These are phyloP conservation scores for Chalciporus pseudorubinellus DNA, from an alignment of 768 basidiomycete species.

Conservation along the genomic window DNA sequence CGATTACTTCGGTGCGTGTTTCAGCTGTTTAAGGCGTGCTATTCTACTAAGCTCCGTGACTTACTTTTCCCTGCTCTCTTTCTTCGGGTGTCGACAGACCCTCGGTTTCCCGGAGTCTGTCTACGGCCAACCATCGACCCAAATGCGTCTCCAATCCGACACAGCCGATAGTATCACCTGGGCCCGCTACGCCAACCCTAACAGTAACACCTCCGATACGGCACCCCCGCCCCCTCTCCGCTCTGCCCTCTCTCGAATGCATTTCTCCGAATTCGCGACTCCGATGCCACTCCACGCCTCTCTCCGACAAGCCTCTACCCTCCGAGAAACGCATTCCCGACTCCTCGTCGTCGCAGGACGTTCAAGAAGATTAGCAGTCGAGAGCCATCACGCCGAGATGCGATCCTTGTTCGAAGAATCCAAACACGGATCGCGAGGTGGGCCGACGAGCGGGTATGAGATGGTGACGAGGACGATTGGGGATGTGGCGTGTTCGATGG, in stretches of 20 bases:
- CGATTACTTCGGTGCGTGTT: no score
- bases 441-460: constrained; percentile 11
- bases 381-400: constrained; percentile 72
- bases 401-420: constrained; percentile 54
- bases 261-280: constrained; percentile 56
- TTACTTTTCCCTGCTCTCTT: not conserved
- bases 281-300: constrained; percentile 61
- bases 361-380: constrained; percentile 67
- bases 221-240: constrained; percentile 14
- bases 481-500: constrained; percentile 80
- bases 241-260: constrained; percentile 52
- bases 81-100: constrained; percentile 10
- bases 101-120: constrained; percentile 63
- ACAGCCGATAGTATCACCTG: constrained; percentile 82
- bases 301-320: constrained; percentile 38
- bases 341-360: constrained; percentile 72
- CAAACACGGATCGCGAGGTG: not conserved
- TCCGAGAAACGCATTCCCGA: constrained; percentile 32
- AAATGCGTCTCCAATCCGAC: constrained; percentile 70
- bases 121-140: constrained; percentile 62
- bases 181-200: constrained; percentile 52
- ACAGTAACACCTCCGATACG: not conserved
- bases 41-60: not conserved
- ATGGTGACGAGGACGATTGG: constrained; percentile 77
- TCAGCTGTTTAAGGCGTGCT: no score